These are phyloP conservation scores for Pichia sp. DNA, from an alignment of 1,139 yeast species.

Conservation along the genomic window DNA sequence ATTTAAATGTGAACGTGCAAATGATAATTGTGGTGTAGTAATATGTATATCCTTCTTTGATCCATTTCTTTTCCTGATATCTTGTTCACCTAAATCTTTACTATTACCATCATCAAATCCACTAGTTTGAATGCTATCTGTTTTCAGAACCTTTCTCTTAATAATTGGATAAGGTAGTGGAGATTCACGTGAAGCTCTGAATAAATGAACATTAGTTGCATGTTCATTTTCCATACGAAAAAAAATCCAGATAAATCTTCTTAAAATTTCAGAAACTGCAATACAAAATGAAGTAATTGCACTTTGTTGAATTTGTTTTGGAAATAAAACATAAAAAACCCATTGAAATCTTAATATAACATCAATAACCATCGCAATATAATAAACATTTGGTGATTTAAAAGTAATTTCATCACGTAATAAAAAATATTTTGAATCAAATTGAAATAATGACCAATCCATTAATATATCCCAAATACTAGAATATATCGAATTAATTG, in stretches of 20 bases:
- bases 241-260: constrained; percentile 84
- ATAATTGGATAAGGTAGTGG: constrained; percentile 69
- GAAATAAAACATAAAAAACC: constrained; percentile 76
- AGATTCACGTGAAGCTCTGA: constrained; percentile 80
- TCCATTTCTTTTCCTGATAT: constrained; percentile 4
- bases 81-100: constrained; percentile 12
- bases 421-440: constrained; percentile 49
- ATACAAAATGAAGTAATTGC: constrained; percentile 84
- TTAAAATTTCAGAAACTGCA: constrained; percentile 71
- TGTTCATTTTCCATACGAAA: constrained; percentile 97
- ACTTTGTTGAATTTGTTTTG: constrained; percentile 75
- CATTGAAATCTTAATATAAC: constrained; percentile 79
- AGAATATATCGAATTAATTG: constrained; percentile 62
- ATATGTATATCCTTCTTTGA: not conserved
- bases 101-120: constrained; percentile 2
- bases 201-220: constrained; percentile 76
- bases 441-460: constrained; percentile 91
- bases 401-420: constrained; percentile 70
- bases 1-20: not conserved
- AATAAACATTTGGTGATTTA: constrained; percentile 56
- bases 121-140: not conserved
- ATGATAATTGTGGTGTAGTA: constrained; percentile 4
- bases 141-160: constrained; percentile 4
- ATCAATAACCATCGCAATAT: constrained; percentile 66
- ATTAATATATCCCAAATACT: constrained; percentile 84